These are phyloP conservation scores for Datisca glomerata DNA, from an alignment of 306 rosid genomes.

Conservation along the genomic window DNA sequence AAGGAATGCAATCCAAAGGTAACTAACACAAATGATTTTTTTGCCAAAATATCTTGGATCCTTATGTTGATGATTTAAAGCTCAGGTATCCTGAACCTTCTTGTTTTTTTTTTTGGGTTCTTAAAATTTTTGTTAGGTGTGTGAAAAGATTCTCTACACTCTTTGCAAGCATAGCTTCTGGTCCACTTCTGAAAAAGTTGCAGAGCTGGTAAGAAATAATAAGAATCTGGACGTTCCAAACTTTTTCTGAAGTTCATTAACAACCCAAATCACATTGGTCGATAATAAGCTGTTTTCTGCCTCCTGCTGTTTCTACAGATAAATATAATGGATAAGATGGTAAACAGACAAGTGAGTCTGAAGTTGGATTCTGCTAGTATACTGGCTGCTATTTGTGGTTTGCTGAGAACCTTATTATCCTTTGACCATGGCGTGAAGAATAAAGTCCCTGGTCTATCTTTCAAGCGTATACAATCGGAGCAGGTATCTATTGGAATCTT, in stretches of 20 bases:
- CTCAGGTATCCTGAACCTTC: too few relatives aligned
- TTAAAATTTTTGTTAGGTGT: slow-evolving; percentile 33
- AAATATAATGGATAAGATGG: slow-evolving; percentile 33
- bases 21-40: slow-evolving; percentile 8
- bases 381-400: slow-evolving; percentile 33
- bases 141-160: slow-evolving; percentile 41
- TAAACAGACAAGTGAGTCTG: slow-evolving; percentile 37
- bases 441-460: slow-evolving; percentile 21
- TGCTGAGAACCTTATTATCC: slow-evolving; percentile 47
- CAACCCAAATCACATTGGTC: neutral
- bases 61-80: slow-evolving; percentile 4
- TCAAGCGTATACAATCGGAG: slow-evolving; percentile 28
- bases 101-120: too few relatives aligned
- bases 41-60: slow-evolving; percentile 2
- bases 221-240: too few relatives aligned
- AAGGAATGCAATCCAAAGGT: slow-evolving; percentile 69
- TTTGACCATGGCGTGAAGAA: slow-evolving; percentile 24
- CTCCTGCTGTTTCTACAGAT: slow-evolving; percentile 38
- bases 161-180: slow-evolving; percentile 66
- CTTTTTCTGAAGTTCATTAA: too few relatives aligned
- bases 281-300: slow-evolving; percentile 6
- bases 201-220: slow-evolving; percentile 41
- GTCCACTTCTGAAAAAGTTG: slow-evolving; percentile 48
- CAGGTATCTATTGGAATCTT: slow-evolving; percentile 29
- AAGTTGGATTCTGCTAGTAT: slow-evolving; percentile 44